phyloP scores from a whole-genome alignment of 1,139 yeast species.

The Candida tropicalis region DNA sequence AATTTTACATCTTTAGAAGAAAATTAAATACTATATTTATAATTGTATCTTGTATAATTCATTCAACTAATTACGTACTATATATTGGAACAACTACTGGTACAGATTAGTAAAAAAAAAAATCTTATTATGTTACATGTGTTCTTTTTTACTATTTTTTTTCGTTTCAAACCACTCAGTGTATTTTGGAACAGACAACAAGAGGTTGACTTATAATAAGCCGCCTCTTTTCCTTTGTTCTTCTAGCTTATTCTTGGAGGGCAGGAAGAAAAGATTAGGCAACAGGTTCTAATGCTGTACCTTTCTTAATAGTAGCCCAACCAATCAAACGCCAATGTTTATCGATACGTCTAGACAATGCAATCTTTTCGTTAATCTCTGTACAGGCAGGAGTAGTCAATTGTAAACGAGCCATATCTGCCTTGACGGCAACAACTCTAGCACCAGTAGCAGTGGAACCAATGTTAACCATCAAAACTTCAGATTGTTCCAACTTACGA shows the following conservation, averaged over 20 bases:
- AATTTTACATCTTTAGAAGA: background rate
- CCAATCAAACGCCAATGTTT: slow-evolving; percentile 99
- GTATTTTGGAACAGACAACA: no score
- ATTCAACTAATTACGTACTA: slow-evolving; percentile 1
- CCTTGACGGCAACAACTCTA: slow-evolving; percentile 95
- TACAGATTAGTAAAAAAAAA: slow-evolving; percentile 1
- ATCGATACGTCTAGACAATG: slow-evolving; percentile 97
- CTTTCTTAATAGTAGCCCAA: slow-evolving; percentile 99
- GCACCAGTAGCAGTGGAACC: slow-evolving; percentile 99
- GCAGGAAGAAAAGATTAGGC: slow-evolving; percentile 20
- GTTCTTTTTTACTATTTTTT: background rate
- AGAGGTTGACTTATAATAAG: no score
- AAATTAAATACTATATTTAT: background rate
- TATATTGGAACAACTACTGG: background rate
- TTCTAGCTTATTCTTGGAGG: background rate
- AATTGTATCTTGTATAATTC: slow-evolving; percentile 3
- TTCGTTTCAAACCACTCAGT: no score
- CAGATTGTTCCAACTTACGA: slow-evolving; percentile 90
- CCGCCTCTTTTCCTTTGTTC: background rate
- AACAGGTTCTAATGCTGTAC: slow-evolving; percentile 80
- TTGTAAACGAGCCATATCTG: slow-evolving; percentile 98
- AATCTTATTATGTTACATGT: slow-evolving; percentile 1
- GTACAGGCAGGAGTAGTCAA: slow-evolving; percentile 99
- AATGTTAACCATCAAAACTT: slow-evolving; percentile 97
- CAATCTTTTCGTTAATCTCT: slow-evolving; percentile 96